Evolutionary conservation across 2,329 filamentous ascomycete species (phyloP).

Genomic region (Drechmeria coniospora): DNA sequence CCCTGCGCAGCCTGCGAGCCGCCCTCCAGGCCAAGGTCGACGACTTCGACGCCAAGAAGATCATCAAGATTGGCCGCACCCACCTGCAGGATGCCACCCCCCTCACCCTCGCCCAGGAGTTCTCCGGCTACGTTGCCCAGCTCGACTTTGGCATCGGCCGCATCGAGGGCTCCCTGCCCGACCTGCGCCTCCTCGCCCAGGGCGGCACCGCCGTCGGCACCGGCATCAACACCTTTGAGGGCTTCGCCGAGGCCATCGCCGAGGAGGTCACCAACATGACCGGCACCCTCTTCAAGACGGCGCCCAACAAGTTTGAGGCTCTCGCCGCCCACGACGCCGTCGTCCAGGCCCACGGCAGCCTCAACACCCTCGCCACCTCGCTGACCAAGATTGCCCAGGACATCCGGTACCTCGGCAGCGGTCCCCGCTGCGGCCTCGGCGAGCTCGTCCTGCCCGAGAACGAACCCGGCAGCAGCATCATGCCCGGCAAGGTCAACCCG

Average conservation of each 20-base stretch:
- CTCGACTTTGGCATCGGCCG: slow-evolving; percentile 82
- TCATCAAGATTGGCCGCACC: slow-evolving; percentile 98
- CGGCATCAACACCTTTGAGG: slow-evolving; percentile 92
- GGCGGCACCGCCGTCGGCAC: slow-evolving; percentile 95
- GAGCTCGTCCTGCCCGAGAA: slow-evolving; percentile 93
- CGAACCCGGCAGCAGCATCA: slow-evolving; percentile 94
- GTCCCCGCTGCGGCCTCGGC: slow-evolving; percentile 86
- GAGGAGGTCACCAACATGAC: slow-evolving; percentile 86
- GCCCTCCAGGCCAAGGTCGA: slow-evolving; percentile 81
- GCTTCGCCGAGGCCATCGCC: slow-evolving; percentile 88
- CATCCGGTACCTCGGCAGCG: slow-evolving; percentile 90
- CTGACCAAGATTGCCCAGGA: slow-evolving; percentile 98
- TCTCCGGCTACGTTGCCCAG: slow-evolving; percentile 93
- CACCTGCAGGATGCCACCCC: slow-evolving; percentile 96
- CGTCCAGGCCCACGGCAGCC: slow-evolving; percentile 80
- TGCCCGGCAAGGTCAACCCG: slow-evolving; percentile 99
- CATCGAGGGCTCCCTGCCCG: slow-evolving; percentile 66
- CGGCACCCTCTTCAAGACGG: slow-evolving; percentile 83
- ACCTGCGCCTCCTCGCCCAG: slow-evolving; percentile 77
- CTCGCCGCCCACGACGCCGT: slow-evolving; percentile 92
- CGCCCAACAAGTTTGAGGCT: slow-evolving; percentile 97
- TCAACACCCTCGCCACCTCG: slow-evolving; percentile 84
- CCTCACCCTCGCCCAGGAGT: slow-evolving; percentile 89
- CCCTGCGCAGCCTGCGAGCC: slow-evolving; percentile 65
- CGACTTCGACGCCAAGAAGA: slow-evolving; percentile 66